Evolutionary conservation across 331 rosid genomes (phyloP).

Genomic region (Rhamnella rubrinervis): DNA sequence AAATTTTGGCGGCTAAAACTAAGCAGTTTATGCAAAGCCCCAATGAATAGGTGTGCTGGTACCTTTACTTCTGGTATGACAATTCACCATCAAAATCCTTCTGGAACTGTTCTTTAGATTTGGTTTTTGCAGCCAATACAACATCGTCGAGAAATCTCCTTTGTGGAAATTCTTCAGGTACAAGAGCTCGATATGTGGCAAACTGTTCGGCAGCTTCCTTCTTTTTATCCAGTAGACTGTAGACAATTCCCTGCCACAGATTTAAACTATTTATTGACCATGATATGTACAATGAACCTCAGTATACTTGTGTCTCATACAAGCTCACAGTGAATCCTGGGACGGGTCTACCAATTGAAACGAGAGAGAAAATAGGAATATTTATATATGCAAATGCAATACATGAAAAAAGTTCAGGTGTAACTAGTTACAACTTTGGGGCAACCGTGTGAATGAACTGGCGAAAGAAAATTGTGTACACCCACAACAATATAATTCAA

Average conservation of each 20-base stretch:
- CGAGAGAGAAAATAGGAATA: too few relatives aligned
- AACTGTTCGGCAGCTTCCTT: constrained; percentile 80
- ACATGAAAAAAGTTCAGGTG: neutral
- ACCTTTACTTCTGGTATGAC: constrained; percentile 35
- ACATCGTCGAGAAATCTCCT: constrained; percentile 82
- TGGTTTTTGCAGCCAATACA: constrained; percentile 59
- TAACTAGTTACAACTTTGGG: neutral
- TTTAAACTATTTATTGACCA: neutral
- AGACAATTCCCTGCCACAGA: constrained; percentile 73
- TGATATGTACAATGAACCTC: neutral
- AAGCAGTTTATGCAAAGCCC: neutral
- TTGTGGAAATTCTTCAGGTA: constrained; percentile 84
- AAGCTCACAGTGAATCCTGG: too few relatives aligned
- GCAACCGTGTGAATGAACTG: neutral
- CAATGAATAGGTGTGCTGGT: neutral
- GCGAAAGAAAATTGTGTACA: neutral
- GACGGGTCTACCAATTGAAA: too few relatives aligned
- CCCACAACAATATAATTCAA: constrained; percentile 1
- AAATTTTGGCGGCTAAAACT: too few relatives aligned
- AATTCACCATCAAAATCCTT: constrained; percentile 51
- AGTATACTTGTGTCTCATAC: too few relatives aligned
- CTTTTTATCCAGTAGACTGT: constrained; percentile 67
- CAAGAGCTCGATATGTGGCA: constrained; percentile 65
- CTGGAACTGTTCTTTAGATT: constrained; percentile 55
- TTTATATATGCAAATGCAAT: neutral